Conservation (phyloP, 306 rosid genomes). For the Citrullus mucosospermus region DNA sequence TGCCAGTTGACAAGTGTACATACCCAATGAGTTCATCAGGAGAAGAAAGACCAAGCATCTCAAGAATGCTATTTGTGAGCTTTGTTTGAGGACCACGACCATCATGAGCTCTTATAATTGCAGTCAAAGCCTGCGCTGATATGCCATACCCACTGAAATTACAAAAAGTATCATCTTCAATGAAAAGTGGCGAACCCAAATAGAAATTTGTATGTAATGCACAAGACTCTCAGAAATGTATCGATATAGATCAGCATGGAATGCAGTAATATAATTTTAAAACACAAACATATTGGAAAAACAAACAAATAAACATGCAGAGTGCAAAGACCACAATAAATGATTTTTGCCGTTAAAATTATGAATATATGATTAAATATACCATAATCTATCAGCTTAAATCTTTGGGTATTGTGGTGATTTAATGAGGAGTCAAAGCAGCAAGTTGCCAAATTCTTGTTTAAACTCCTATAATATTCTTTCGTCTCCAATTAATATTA, state of each 20-base stretch:
- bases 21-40: constrained; percentile 86
- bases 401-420: not conserved
- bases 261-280: not conserved
- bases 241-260: not conserved
- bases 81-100: constrained; percentile 78
- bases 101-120: constrained; percentile 63
- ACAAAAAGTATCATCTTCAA: constrained; percentile 3
- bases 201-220: not conserved
- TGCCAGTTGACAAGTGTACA: not conserved
- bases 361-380: not conserved
- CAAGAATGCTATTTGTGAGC: constrained; percentile 48
- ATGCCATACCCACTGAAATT: constrained; percentile 80
- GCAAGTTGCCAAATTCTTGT: not conserved
- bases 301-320: not conserved
- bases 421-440: not conserved
- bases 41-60: constrained; percentile 52
- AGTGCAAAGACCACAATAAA: not conserved
- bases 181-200: not conserved
- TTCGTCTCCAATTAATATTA: not conserved
- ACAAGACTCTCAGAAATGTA: not conserved
- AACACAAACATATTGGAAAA: not conserved
- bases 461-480: not conserved
- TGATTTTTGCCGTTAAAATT: not conserved
- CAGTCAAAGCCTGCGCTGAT: constrained; percentile 82
- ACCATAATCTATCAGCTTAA: not conserved